Conservation (phyloP, 495 filamentous ascomycete genomes). For the Hyaloscypha bicolor region DNA sequence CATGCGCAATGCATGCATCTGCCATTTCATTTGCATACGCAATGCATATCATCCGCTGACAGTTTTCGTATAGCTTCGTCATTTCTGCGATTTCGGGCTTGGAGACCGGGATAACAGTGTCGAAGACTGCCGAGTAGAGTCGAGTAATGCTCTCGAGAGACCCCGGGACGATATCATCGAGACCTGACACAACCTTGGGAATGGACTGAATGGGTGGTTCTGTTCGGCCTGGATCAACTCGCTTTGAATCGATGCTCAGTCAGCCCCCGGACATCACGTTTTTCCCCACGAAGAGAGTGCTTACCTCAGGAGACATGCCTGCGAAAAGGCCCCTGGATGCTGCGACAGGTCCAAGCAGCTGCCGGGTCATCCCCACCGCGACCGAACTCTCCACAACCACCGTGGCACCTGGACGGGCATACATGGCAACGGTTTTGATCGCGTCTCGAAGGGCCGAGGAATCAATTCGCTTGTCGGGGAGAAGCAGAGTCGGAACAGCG, state of each 20-base stretch:
- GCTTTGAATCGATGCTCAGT: constrained; percentile 32
- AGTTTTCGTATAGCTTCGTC: constrained; percentile 48
- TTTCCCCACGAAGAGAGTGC: neutral
- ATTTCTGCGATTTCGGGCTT: constrained; percentile 45
- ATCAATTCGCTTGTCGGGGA: constrained; percentile 33
- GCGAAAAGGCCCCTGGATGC: constrained; percentile 30
- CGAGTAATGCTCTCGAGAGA: constrained; percentile 36
- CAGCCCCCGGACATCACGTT: neutral
- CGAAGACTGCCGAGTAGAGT: constrained; percentile 39
- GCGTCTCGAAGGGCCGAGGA: constrained; percentile 36
- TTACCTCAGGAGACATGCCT: constrained; percentile 36
- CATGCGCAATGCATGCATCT: constrained; percentile 38
- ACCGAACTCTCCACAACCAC: constrained; percentile 43
- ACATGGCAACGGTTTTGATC: constrained; percentile 33
- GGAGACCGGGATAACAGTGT: constrained; percentile 39
- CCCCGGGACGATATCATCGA: constrained; percentile 32
- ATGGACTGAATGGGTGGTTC: constrained; percentile 33
- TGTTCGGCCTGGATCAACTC: constrained; percentile 42
- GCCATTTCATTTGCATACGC: constrained; percentile 47
- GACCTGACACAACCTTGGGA: constrained; percentile 42
- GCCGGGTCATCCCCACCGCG: constrained; percentile 43
- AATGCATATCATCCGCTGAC: constrained; percentile 43
- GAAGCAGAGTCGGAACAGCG: constrained; percentile 42
- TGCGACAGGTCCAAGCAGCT: constrained; percentile 34
- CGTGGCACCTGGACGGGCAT: constrained; percentile 36